A percentile compares a stretch with the other conserved stretches of the same genome.
phyloP scores from a whole-genome alignment of 345 rosid species.

The Bretschneidera sinensis region DNA sequence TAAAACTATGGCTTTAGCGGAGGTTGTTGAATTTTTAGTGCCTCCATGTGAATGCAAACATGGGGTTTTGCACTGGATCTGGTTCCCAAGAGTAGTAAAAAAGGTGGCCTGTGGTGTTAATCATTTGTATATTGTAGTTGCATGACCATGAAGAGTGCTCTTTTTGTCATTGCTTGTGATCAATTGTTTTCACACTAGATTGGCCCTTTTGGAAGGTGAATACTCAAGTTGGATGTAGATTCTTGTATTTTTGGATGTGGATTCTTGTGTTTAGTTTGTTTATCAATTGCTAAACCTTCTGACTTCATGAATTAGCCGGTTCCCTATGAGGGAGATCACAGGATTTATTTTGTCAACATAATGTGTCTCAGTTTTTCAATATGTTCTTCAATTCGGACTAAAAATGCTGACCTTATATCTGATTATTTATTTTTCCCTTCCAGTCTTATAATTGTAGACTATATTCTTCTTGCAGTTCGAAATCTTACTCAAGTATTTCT shows the following conservation, averaged over 20 bases:
- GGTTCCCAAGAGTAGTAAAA: no score
- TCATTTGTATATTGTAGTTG: no score
- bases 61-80: background rate
- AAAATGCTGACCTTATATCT: background rate
- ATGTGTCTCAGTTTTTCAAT: no score
- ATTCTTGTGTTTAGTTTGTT: no score
- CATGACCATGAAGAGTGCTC: no score
- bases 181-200: no score
- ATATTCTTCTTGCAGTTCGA: background rate
- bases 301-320: background rate
- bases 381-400: background rate
- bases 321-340: background rate
- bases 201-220: no score
- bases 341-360: no score
- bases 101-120: no score
- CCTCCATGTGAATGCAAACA: slow-evolving; percentile 5
- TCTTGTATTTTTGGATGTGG: no score
- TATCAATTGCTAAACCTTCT: background rate
- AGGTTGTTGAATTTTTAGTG: background rate
- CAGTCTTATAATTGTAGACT: background rate
- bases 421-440: background rate
- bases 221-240: no score
- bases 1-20: background rate
- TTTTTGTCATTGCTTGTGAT: no score
- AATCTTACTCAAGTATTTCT: background rate